Conservation (phyloP, 345 rosid genomes). For the Trapa bicornis region DNA sequence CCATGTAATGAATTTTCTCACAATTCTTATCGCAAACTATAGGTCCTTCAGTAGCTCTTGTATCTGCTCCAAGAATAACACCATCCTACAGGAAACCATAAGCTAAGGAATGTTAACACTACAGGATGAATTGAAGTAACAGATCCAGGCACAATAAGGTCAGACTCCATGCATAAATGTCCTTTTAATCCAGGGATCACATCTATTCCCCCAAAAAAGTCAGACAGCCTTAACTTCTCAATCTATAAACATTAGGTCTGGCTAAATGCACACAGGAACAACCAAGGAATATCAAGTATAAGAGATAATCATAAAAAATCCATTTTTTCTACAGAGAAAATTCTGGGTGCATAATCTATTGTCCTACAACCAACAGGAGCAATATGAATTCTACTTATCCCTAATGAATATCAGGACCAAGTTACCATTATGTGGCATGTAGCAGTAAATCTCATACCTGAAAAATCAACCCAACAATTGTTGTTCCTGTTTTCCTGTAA, state of each 20-base stretch:
- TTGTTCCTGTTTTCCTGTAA: constrained; percentile 79
- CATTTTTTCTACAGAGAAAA: background rate
- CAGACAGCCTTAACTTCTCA: background rate
- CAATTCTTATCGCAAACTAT: constrained; percentile 98
- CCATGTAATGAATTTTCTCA: constrained; percentile 97
- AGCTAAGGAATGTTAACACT: background rate
- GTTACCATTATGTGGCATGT: background rate
- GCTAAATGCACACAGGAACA: background rate
- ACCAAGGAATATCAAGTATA: background rate
- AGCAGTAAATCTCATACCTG: constrained; percentile 25
- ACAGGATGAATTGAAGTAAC: background rate
- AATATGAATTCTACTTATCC: no score
- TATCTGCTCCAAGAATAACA: constrained; percentile 81
- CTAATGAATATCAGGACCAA: background rate
- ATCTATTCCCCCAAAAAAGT: background rate
- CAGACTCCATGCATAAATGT: background rate
- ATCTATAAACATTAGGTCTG: background rate
- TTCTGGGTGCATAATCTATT: background rate
- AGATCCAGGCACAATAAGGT: background rate
- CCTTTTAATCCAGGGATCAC: background rate
- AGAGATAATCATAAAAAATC: background rate
- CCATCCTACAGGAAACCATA: constrained; percentile 45
- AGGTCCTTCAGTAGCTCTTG: constrained; percentile 64
- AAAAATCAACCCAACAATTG: constrained; percentile 77
- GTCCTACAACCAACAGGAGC: background rate